Base-by-base conservation (phyloP, 2,329 filamentous ascomycete genomes). In the Colletotrichum godetiae region DNA sequence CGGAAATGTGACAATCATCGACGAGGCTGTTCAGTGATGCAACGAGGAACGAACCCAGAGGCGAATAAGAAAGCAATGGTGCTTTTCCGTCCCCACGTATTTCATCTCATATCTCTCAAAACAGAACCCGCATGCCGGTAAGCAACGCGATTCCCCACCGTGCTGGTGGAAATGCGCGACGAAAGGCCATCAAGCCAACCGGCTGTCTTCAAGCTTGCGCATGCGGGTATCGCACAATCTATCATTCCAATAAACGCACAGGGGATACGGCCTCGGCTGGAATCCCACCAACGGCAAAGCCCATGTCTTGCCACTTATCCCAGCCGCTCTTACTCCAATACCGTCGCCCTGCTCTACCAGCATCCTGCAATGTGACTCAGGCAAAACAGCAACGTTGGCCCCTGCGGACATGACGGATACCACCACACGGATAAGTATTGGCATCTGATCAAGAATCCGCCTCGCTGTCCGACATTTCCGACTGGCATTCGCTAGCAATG, bases 351-450 rank as follows among this genome's bases (percentile, higher is more conserved):
- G 37, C 10, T 29, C 53, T 13, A 56, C 53, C 53, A 27, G 53
- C 53, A 24, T 56, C 53, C 53, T 24, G 53, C 53, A 24, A 27
- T 56, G 53, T 56, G 53, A 56, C 22, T 56, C 10, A 29, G 53
- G 22, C 53, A 29, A 29, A 4, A 7, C 19, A 10, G 19, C 15
- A 49, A 49, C 13, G 13, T 42, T 49, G 42, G 42, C 42, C 42
- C 42, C 42, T 49, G 42, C 60, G 67, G 60, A 52, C 52, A 46
- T 49, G 27, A 37, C 60, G 67, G 67, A 69, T 58, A 69, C 27
- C 1, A 49, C 27, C 35, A 1, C 29, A 49, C 67, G 67, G 67
- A 69, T 65, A 69, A 69, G 6, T 33, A 22, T 24, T 65, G 67
- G 35, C 49, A 15, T 37, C 33, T 52, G 66, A 53, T 22, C 33